Evolutionary conservation across 306 rosid genomes (phyloP).

Genomic region (Dryas alaskensis): DNA sequence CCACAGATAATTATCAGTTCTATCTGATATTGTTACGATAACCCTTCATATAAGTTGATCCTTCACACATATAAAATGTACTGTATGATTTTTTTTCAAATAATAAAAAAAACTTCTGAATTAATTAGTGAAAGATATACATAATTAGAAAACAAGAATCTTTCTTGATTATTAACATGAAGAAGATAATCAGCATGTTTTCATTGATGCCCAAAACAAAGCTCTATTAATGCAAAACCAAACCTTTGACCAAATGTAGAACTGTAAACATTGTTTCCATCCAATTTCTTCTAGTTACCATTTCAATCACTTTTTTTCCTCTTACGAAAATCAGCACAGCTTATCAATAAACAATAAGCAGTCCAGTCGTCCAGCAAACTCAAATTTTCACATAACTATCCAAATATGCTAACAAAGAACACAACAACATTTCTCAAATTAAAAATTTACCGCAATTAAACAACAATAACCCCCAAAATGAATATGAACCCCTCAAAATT

Average conservation of each 20-base stretch:
- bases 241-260: too few relatives aligned
- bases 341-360: not conserved
- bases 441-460: not conserved
- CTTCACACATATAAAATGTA: not conserved
- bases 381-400: not conserved
- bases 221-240: not conserved
- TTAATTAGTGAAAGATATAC: not conserved
- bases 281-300: slow-evolving; percentile 2
- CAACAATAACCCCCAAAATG: not conserved
- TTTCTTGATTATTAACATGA: not conserved
- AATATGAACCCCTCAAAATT: not conserved
- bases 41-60: not conserved
- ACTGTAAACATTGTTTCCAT: not conserved
- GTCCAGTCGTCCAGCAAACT: not conserved
- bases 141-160: not conserved
- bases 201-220: not conserved
- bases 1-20: not conserved
- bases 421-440: not conserved
- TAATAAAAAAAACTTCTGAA: not conserved
- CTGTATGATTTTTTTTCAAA: too few relatives aligned
- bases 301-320: not conserved
- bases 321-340: not conserved
- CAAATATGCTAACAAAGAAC: too few relatives aligned
- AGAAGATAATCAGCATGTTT: not conserved
- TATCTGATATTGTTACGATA: not conserved